Percentiles rank a stretch among this genome's conserved stretches.
phyloP scores from a whole-genome alignment of 192 early-diverging fungal genomes.

The Kickxella alabastrina region DNA sequence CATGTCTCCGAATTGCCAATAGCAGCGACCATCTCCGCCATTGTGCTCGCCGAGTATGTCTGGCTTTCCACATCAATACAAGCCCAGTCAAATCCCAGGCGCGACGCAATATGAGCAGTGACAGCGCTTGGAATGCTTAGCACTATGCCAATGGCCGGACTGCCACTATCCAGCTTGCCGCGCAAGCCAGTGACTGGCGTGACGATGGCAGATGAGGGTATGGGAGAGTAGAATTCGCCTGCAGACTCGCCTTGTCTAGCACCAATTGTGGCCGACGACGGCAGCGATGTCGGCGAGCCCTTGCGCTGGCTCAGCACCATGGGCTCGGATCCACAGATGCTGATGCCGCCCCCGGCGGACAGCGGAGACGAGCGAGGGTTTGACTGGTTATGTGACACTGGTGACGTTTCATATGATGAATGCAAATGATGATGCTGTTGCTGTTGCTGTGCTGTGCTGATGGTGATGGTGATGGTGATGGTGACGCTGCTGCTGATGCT shows the following conservation, averaged over 20 bases:
- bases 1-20: slow-evolving; percentile 22
- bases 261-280: too few relatives aligned
- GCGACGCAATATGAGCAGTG: slow-evolving; percentile 21
- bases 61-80: slow-evolving; percentile 33
- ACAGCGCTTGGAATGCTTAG: slow-evolving; percentile 38
- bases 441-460: slow-evolving; percentile 2
- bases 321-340: slow-evolving; percentile 7
- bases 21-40: slow-evolving; percentile 46
- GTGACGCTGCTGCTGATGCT: too few relatives aligned
- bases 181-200: slow-evolving; percentile 10
- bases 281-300: too few relatives aligned
- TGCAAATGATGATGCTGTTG: slow-evolving; percentile 1
- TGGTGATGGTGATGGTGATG: background rate
- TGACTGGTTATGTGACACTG: slow-evolving; percentile 6
- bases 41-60: slow-evolving; percentile 20
- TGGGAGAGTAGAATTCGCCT: too few relatives aligned
- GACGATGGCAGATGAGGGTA: slow-evolving; percentile 1
- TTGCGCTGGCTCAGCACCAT: background rate
- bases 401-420: slow-evolving; percentile 1
- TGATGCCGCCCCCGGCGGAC: slow-evolving; percentile 8
- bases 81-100: slow-evolving; percentile 47
- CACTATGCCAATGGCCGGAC: slow-evolving; percentile 27
- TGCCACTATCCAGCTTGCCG: slow-evolving; percentile 16
- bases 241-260: too few relatives aligned
- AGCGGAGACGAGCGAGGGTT: slow-evolving; percentile 24